Percentiles rank a stretch among this genome's conserved stretches.
phyloP scores from a whole-genome alignment of 257 asterid species.

The Fraxinus pennsylvanica region DNA sequence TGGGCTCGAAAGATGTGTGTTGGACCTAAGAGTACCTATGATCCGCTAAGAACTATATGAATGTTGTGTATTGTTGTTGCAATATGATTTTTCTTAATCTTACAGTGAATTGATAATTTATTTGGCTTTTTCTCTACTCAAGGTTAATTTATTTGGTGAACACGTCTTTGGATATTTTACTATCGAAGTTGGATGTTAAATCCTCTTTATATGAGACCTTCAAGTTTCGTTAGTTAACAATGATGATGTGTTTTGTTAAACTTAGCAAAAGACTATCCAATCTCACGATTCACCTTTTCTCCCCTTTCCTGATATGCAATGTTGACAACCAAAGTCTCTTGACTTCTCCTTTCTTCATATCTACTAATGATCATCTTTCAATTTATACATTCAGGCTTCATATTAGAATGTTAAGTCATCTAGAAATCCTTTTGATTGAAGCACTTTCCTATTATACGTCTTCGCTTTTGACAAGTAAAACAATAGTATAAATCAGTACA shows the following conservation, averaged over 20 bases:
- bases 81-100: background rate
- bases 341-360: background rate
- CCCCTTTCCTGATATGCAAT: background rate
- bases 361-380: background rate
- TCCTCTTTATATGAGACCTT: background rate
- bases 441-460: background rate
- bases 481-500: background rate
- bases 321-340: background rate
- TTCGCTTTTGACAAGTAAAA: background rate
- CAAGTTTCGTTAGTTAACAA: background rate
- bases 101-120: background rate
- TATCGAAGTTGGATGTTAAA: background rate
- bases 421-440: background rate
- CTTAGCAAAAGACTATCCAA: background rate
- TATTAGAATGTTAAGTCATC: background rate
- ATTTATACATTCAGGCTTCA: background rate
- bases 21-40: background rate
- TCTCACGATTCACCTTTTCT: background rate
- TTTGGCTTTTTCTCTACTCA: background rate
- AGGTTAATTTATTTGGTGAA: background rate
- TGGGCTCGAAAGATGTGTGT: background rate
- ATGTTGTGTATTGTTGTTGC: background rate
- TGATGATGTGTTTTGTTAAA: background rate
- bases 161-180: background rate
- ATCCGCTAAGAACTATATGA: background rate